Base-by-base conservation (phyloP, 2,329 filamentous ascomycete genomes). In the Talaromyces rugulosus region DNA sequence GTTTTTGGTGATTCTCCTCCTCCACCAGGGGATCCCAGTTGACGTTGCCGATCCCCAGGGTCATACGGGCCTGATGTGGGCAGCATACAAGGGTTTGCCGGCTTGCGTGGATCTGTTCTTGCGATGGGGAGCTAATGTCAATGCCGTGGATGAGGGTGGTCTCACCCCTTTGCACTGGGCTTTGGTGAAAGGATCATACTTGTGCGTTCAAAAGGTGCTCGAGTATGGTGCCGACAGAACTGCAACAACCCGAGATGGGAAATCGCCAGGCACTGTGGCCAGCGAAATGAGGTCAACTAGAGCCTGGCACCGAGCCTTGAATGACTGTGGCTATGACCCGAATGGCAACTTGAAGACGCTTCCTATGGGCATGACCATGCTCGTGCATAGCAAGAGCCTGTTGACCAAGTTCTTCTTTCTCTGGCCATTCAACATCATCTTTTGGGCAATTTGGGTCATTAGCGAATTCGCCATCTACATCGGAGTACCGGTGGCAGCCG, bases 21-120 rank as follows among this genome's bases (percentile, higher is more conserved):
- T 99, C 28, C 95, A 99, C 78, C 93, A 97, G 72, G 92, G 95
- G 72, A 95, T 99, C 63, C 91, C 92, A 16, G 92, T 99, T 64
- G 95, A 99, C 73, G 90, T 95, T 5, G 83, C 89, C 59, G 95
- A 99, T 77, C 86, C 87, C 57, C 94, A 92, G 73, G 92, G 93
- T 5, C 96, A 99, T 76, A 98, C 95, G 0, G 89, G 89, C 64
- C 83, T 99, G 64, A 99, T 99, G 95, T 99, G 95, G 95, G 92
- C 95, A 18, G 94, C 94, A 16, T 99, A 99, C 81, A 99, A 99
- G 77, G 95, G 96, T 40, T 97, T 89, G 73, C 91, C 94, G 0
- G 88, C 89, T 54, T 96, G 92, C 69, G 94, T 98, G 55, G 95
- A 98, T 72, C 77, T 98, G 51, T 94, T 96, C 67, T 79, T 99